Conservation (phyloP, 169 alveolate genomes). For the Sarcocystis neurona region DNA sequence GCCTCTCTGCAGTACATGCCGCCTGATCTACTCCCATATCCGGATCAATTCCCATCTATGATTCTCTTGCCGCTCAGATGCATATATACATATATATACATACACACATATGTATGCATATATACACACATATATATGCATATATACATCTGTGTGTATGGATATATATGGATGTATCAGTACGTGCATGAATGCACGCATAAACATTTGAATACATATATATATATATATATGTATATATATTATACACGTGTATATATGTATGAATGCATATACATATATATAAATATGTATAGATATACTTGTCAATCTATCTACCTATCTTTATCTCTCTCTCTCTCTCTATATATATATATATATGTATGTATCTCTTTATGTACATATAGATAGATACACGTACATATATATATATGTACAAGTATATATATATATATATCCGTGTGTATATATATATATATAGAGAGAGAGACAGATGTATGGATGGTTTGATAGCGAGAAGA, state of each 20-base stretch:
- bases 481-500: too few relatives aligned
- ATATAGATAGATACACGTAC: background rate
- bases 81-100: background rate
- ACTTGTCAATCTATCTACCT: background rate
- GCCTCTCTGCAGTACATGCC: too few relatives aligned
- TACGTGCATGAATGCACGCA: background rate
- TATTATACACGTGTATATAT: background rate
- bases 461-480: too few relatives aligned
- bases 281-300: background rate
- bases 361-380: background rate
- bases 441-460: background rate
- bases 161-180: background rate
- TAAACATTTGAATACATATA: background rate
- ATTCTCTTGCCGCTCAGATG: too few relatives aligned
- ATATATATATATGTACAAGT: background rate
- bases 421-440: background rate
- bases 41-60: too few relatives aligned
- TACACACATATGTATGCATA: background rate
- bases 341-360: background rate
- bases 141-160: background rate
- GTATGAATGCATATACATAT: background rate
- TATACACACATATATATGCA: background rate
- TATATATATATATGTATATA: conserved; percentile 16
- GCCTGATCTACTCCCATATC: too few relatives aligned
- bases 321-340: background rate